Evolutionary conservation across 73 alveolate species (phyloP), one percentile per base, ranked within the genome.

Genomic region (Paramecium biaurelia): DNA sequence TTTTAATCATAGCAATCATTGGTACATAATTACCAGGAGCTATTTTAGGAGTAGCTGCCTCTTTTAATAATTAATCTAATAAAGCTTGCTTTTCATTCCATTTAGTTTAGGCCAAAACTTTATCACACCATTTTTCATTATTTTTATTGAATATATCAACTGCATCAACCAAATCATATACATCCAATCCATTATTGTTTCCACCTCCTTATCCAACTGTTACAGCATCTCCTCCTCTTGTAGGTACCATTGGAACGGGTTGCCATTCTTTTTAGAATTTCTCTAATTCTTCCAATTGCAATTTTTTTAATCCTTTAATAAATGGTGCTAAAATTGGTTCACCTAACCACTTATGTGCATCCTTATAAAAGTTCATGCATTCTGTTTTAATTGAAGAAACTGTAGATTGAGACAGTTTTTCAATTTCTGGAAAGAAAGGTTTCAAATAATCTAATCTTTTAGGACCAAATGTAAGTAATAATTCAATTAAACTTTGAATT

Each of bases 71-170:
- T 58, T 92, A 94, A 15, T 96, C 98, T 34, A 96, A 76, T 41
- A 70, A 59, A 4, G 92, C 99, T 47, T 92, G 85, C 90, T 96
- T 96, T 70, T 95, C 99, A 76, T 86, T 88, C 99, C 99, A 96
- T 57, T 95, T 93, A 57, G 93, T 94, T 43, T 85, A 76, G 26
- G 95, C 98, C 4, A 86, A 45, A 5, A 96, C 93, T 59, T 87
- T 86, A 70, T 95, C 97, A 35, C 93, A 76, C 99, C 99, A 96
- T 47, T 86, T 95, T 28, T 94, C 94, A 42, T 92, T 94, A 87
- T 63, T 93, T 68, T 93, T 92, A 56, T 85, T 85, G 43, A 95
- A 93, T 6, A 95, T 43, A 93, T 96, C 97, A 9, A 76, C 94
- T 67, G 97, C 97, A 57, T 96, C 99, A 12, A 89, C 96, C 57